phyloP scores from a whole-genome alignment of 2,329 filamentous ascomycete species.

The Microsporum canis region DNA sequence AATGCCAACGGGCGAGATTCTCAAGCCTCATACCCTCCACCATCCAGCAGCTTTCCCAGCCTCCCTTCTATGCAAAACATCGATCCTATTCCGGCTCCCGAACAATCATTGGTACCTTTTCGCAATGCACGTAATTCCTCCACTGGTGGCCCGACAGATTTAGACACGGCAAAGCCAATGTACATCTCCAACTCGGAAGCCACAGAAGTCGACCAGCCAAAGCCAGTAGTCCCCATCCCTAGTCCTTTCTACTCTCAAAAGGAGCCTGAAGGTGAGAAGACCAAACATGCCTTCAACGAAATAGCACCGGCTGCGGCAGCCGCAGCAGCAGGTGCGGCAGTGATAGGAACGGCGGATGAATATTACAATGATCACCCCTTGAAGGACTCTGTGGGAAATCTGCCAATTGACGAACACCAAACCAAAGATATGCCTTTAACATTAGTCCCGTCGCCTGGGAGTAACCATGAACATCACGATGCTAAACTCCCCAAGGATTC shows the following conservation, averaged over 20 bases:
- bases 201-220: constrained; percentile 71
- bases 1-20: constrained; percentile 43
- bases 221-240: constrained; percentile 63
- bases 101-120: constrained; percentile 49
- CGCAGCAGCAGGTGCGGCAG: not conserved
- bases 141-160: not conserved
- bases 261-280: constrained; percentile 14
- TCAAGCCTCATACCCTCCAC: constrained; percentile 9
- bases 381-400: not conserved
- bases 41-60: not conserved
- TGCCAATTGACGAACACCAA: not conserved
- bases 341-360: not conserved
- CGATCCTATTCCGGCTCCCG: constrained; percentile 55
- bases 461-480: not conserved
- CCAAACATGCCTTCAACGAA: constrained; percentile 17
- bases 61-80: constrained; percentile 45
- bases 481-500: not conserved
- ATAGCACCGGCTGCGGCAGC: constrained; percentile 21
- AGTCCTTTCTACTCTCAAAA: constrained; percentile 50
- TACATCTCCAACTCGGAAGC: constrained; percentile 41
- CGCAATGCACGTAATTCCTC: constrained; percentile 21
- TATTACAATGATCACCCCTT: not conserved
- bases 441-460: not conserved
- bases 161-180: constrained; percentile 2
- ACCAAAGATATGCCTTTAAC: not conserved